A percentile compares a stretch with the other conserved stretches of the same genome.
Conservation (phyloP, 1,139 yeast genomes). For the Blastobotrys raffinosifermentans region DNA sequence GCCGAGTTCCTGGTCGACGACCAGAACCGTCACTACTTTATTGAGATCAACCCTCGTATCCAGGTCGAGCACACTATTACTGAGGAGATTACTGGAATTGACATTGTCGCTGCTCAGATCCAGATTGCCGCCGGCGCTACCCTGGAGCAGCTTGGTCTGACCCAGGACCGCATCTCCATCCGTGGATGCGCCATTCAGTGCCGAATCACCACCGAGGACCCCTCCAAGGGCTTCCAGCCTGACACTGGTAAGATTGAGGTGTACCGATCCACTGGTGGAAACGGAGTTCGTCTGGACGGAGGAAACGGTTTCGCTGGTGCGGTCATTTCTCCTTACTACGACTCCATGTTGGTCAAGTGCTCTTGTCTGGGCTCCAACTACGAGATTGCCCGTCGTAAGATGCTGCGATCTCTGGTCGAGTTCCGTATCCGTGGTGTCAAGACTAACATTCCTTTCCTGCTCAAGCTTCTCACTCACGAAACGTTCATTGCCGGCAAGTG, state of each 20-base stretch:
- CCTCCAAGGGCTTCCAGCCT: constrained; percentile 93
- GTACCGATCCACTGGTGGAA: constrained; percentile 98
- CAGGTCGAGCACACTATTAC: constrained; percentile 99
- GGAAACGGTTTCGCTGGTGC: constrained; percentile 99
- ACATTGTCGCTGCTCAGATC: constrained; percentile 96
- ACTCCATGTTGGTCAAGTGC: constrained; percentile 97
- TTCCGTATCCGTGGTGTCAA: constrained; percentile 98
- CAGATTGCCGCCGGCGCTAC: constrained; percentile 99
- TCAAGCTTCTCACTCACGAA: constrained; percentile 87
- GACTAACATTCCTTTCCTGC: constrained; percentile 92
- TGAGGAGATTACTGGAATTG: constrained; percentile 98
- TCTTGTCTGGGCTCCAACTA: constrained; percentile 94
- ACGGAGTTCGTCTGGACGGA: constrained; percentile 97
- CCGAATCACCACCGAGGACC: constrained; percentile 98
- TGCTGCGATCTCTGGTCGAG: constrained; percentile 93
- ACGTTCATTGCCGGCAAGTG: constrained; percentile 84
- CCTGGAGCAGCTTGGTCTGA: constrained; percentile 78
- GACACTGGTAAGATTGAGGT: constrained; percentile 99
- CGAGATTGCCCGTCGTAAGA: constrained; percentile 95
- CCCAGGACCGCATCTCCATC: constrained; percentile 90
- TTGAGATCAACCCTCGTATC: constrained; percentile 97
- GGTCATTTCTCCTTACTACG: constrained; percentile 94
- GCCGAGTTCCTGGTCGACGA: constrained; percentile 95
- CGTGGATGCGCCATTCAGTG: constrained; percentile 99
- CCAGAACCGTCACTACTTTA: constrained; percentile 93